Base-by-base conservation (phyloP, 495 filamentous ascomycete species). In the Polyplosphaeria fusca region DNA sequence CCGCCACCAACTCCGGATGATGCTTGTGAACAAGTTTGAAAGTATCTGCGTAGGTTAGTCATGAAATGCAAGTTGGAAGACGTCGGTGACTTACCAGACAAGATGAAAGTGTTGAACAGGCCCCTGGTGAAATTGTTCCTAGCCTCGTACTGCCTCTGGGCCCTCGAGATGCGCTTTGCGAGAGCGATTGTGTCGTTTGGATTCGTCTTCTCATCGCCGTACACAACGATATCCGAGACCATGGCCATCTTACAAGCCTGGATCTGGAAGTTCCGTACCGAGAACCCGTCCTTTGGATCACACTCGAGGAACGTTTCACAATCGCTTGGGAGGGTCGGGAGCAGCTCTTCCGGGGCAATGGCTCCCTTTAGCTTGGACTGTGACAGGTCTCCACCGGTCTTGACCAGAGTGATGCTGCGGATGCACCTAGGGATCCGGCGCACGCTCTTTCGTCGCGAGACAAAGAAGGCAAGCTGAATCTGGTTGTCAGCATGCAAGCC, bases 191-290 rank as follows among this genome's bases (percentile, higher is more conserved):
- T 76, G 14, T 85, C 79, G 3, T 73, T 75, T 28, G 70, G 64
- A 43, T 68, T 67, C 12, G 74, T 73, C 18, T 76, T 73, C 55
- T 88, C 80, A 52, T 90, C 86, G 5, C 87, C 87, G 71, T 98
- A 98, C 12, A 98, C 79, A 14, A 98, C 78, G 60, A 98, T 88
- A 67, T 98, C 93, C 3, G 89, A 93, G 22, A 95, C 78, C 55
- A 86, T 83, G 26, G 92, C 90, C 65, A 88, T 75, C 68, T 98
- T 98, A 35, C 86, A 88, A 1, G 89, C 82, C 67, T 98, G 93
- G 39, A 97, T 96, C 65, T 98, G 93, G 64, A 98, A 98, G 70
- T 98, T 97, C 20, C 93, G 83, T 9, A 89, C 85, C 20, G 80
- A 85, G 60, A 89, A 89, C 12, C 93, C 93, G 56, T 93, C 87